Percentiles rank a stretch among this genome's conserved stretches.
phyloP scores from a whole-genome alignment of 2,329 filamentous ascomycete species.

The Diaporthe vexans region DNA sequence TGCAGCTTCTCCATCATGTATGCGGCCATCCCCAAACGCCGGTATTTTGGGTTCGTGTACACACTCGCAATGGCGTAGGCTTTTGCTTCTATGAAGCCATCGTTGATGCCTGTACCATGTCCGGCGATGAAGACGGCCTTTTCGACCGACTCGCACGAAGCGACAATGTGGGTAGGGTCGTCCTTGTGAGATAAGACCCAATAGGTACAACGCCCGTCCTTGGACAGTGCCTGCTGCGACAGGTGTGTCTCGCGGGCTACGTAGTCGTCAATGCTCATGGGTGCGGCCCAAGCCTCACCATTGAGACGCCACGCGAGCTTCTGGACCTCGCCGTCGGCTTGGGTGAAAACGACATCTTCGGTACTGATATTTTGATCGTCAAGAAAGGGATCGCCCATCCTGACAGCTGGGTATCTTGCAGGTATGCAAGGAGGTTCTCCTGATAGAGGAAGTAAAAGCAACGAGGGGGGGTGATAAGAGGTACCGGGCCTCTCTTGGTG shows the following conservation, averaged over 20 bases:
- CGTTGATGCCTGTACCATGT: conserved; percentile 42
- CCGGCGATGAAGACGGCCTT: conserved; percentile 48
- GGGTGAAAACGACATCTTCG: conserved; percentile 48
- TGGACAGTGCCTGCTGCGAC: conserved; percentile 47
- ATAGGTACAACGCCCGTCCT: conserved; percentile 47
- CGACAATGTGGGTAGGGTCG: conserved; percentile 50
- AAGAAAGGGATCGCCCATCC: conserved; percentile 37
- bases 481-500: background rate
- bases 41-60: conserved; percentile 53
- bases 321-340: conserved; percentile 49
- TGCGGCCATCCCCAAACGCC: conserved; percentile 53
- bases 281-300: conserved; percentile 49
- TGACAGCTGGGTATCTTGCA: background rate
- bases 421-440: too few relatives aligned
- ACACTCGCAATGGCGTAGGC: conserved; percentile 53
- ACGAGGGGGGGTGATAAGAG: background rate
- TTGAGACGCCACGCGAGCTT: conserved; percentile 50
- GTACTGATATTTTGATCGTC: conserved; percentile 43
- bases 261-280: conserved; percentile 49
- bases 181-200: conserved; percentile 51
- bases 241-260: conserved; percentile 48
- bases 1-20: conserved; percentile 52
- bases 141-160: conserved; percentile 51
- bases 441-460: background rate
- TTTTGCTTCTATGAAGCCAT: conserved; percentile 46